Percentiles rank a stretch among this genome's conserved stretches.
These are phyloP conservation scores for Euphorbia schlechtendalii DNA, from an alignment of 441 rosid genomes.

Conservation along the genomic window DNA sequence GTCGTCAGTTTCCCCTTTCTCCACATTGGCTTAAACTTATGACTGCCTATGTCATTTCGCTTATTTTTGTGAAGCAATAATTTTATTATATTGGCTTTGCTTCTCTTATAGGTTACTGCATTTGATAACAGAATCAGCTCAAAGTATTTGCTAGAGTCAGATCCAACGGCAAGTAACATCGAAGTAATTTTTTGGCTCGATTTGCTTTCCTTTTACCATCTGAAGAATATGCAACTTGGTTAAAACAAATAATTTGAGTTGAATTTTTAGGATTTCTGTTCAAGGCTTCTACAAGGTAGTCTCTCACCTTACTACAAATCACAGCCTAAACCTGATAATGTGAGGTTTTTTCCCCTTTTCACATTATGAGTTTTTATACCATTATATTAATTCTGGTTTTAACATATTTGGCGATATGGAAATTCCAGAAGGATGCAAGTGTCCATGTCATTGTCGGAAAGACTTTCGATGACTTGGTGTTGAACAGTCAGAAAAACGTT, in stretches of 20 bases:
- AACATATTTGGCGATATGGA: constrained; percentile 11
- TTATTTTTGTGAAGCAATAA: constrained; percentile 9
- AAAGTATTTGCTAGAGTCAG: constrained; percentile 70
- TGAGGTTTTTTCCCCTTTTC: constrained; percentile 34
- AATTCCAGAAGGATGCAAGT: constrained; percentile 51
- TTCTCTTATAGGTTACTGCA: constrained; percentile 62
- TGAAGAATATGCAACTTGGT: constrained; percentile 9
- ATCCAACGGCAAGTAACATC: constrained; percentile 60
- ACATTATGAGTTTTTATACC: background rate
- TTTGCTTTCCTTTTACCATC: constrained; percentile 1
- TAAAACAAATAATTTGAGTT: constrained; percentile 17
- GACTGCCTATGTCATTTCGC: background rate
- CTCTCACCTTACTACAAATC: constrained; percentile 63
- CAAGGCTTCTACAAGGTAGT: constrained; percentile 48
- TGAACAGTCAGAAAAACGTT: constrained; percentile 59
- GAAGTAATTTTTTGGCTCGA: constrained; percentile 42
- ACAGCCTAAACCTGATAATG: constrained; percentile 69
- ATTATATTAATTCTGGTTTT: constrained; percentile 4
- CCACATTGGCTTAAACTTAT: constrained; percentile 9
- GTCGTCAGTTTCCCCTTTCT: constrained; percentile 46
- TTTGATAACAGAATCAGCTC: constrained; percentile 60
- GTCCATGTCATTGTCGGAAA: constrained; percentile 62
- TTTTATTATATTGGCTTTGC: constrained; percentile 16
- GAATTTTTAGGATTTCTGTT: constrained; percentile 60
- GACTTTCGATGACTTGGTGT: constrained; percentile 65